Evolutionary conservation across 495 filamentous ascomycete genomes (phyloP).

Genomic region (Rhypophila decipiens): DNA sequence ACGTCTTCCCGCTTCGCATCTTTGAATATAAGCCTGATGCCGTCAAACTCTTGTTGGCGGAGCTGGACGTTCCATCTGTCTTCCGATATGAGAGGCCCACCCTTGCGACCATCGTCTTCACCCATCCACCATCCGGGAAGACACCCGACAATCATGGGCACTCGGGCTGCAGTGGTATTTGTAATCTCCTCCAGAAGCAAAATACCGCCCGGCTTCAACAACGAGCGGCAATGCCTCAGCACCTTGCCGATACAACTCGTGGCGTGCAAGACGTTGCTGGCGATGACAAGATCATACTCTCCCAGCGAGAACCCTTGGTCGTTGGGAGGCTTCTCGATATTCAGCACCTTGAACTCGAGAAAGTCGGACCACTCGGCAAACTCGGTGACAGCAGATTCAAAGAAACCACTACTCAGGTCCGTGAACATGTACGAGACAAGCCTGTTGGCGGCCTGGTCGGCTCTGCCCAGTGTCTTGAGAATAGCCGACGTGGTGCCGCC

Average conservation of each 20-base stretch:
- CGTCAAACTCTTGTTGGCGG: conserved; percentile 33
- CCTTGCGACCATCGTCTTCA: conserved; percentile 25
- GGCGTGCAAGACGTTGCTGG: conserved; percentile 40
- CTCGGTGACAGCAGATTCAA: conserved; percentile 18
- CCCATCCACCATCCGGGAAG: conserved; percentile 47
- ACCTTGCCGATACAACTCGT: conserved; percentile 31
- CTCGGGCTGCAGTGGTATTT: background rate
- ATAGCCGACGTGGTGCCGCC: conserved; percentile 28
- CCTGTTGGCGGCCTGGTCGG: background rate
- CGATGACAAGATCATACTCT: conserved; percentile 46
- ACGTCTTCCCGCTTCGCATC: background rate
- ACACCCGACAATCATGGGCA: conserved; percentile 16
- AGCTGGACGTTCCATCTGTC: conserved; percentile 35
- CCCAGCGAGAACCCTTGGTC: conserved; percentile 37
- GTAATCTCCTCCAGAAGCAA: conserved; percentile 27
- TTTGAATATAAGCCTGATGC: conserved; percentile 7
- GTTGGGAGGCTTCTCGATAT: conserved; percentile 34
- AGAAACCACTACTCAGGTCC: conserved; percentile 36
- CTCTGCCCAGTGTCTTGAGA: too few relatives aligned
- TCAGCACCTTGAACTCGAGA: conserved; percentile 38
- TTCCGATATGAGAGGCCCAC: conserved; percentile 26
- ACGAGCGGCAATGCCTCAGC: conserved; percentile 32
- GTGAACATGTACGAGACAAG: conserved; percentile 38
- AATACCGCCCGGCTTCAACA: conserved; percentile 44
- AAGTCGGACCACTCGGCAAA: conserved; percentile 17